Base-by-base conservation (phyloP, 768 basidiomycete genomes). In the Clathrus columnatus region DNA sequence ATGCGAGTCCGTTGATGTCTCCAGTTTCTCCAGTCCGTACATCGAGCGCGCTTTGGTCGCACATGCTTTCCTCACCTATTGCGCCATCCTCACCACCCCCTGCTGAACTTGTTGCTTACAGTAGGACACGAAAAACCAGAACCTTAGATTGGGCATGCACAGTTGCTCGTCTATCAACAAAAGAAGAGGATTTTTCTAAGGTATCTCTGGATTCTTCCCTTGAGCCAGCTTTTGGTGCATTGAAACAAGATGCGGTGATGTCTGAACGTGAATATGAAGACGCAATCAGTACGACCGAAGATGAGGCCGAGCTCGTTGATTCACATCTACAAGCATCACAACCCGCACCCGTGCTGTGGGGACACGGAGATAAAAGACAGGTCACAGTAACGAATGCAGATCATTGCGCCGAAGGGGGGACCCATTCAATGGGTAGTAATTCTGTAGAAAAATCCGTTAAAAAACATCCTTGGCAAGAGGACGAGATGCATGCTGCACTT, bases 401-500 rank as follows among this genome's bases (percentile, higher is more conserved):
- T 26, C 11, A 50, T 26, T 71, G 68, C 29, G 71, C 69, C 42
- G 74, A 70, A 23, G 75, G 74, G 48, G 54, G 48, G 16, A 58
- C 49, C 18, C 51, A 48, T 49, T 52, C 45, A 45, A 63, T 30
- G 63, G 68, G 51, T 78, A 77, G 77, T 62, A 30, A 41, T 50
- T 44, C 41, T 8, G 42, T 51, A 45, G 51, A 21, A 17, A 20
- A 52, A 20, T 17, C 26, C 50, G 26, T 51, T 50, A 17, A 18
- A 36, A 24, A 29, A 49, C 50, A 36, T 21, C 21, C 16, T 18
- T 55, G 54, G 54, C 18, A 20, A 57, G 79, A 83, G 29, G 84
- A 84, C 54, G 79, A 80, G 68, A 83, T 87, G 80, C 78, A 77
- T 58, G 85, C 83, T 21, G 85, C 85, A 24, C 69, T 84, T 41